A percentile compares a stretch with the other conserved stretches of the same genome.
These are phyloP conservation scores for Coemansia sp. DNA, from an alignment of 192 early-diverging fungal genomes.

Conservation along the genomic window DNA sequence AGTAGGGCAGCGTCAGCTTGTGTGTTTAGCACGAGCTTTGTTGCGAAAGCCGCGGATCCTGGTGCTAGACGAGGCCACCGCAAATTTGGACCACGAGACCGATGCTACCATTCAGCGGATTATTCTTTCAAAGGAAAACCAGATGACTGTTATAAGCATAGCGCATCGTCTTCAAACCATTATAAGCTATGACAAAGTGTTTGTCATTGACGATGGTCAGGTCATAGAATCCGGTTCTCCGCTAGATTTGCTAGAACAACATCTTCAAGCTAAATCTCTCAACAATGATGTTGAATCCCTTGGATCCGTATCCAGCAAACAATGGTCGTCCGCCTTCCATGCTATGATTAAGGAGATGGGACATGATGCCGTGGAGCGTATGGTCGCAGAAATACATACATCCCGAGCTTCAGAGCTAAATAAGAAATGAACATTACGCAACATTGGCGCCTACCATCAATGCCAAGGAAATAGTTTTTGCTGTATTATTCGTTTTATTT, in stretches of 20 bases:
- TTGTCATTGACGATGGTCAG: conserved; percentile 57
- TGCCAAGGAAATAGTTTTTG: background rate
- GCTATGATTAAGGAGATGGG: conserved; percentile 10
- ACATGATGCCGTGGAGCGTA: background rate
- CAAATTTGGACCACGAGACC: conserved; percentile 64
- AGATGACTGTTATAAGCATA: conserved; percentile 64
- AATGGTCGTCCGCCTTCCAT: conserved; percentile 3
- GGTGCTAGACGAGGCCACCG: conserved; percentile 81
- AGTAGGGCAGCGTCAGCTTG: conserved; percentile 76
- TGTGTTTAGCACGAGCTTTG: conserved; percentile 64
- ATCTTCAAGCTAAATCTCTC: background rate
- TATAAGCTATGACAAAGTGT: conserved; percentile 60
- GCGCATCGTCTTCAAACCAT: conserved; percentile 80
- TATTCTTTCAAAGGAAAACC: conserved; percentile 41
- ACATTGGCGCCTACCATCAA: background rate
- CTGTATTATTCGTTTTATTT: background rate
- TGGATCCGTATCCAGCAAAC: conserved; percentile 1
- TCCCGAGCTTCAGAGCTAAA: background rate
- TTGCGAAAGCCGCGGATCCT: conserved; percentile 70
- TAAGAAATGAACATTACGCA: conserved; percentile 1
- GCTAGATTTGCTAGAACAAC: conserved; percentile 26
- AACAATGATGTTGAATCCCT: background rate
- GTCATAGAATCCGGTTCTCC: conserved; percentile 46
- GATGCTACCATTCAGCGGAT: conserved; percentile 70
- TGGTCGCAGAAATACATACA: background rate